Conservation (phyloP, 2,329 filamentous ascomycete species). For the Pseudogymnoascus sp. region DNA sequence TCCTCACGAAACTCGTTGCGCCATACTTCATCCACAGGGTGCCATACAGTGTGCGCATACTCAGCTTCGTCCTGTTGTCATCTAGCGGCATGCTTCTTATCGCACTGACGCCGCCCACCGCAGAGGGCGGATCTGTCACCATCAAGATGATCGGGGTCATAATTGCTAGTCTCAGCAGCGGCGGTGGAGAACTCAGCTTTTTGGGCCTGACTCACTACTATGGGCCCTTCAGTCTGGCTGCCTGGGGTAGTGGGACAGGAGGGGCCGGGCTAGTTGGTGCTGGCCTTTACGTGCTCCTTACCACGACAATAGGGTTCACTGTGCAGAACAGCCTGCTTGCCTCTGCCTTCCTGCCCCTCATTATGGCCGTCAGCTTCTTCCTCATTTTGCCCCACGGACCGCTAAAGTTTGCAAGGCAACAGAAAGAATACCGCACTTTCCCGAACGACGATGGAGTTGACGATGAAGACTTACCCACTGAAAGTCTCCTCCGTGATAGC, state of each 20-base stretch:
- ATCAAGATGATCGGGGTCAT: constrained; percentile 77
- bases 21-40: constrained; percentile 91
- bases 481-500: constrained; percentile 19
- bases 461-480: constrained; percentile 24
- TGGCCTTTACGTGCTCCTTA: constrained; percentile 78
- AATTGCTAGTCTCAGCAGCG: constrained; percentile 76
- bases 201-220: constrained; percentile 90
- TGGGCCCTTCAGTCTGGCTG: constrained; percentile 74
- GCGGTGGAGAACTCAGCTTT: constrained; percentile 84
- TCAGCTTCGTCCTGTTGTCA: constrained; percentile 67
- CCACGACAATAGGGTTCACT: constrained; percentile 67
- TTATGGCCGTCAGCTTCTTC: constrained; percentile 88
- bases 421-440: constrained; percentile 47
- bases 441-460: constrained; percentile 34
- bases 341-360: constrained; percentile 67
- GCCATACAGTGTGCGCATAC: constrained; percentile 68
- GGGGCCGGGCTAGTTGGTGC: constrained; percentile 82
- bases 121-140: constrained; percentile 51
- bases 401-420: constrained; percentile 40
- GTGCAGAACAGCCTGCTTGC: constrained; percentile 68
- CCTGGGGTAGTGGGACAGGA: constrained; percentile 89
- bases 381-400: constrained; percentile 63
- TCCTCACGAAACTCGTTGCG: constrained; percentile 77
- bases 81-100: constrained; percentile 83
- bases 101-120: constrained; percentile 62